A percentile compares a stretch with the other conserved stretches of the same genome.
phyloP scores from a whole-genome alignment of 2,329 filamentous ascomycete species.

The Penicillium sp. region DNA sequence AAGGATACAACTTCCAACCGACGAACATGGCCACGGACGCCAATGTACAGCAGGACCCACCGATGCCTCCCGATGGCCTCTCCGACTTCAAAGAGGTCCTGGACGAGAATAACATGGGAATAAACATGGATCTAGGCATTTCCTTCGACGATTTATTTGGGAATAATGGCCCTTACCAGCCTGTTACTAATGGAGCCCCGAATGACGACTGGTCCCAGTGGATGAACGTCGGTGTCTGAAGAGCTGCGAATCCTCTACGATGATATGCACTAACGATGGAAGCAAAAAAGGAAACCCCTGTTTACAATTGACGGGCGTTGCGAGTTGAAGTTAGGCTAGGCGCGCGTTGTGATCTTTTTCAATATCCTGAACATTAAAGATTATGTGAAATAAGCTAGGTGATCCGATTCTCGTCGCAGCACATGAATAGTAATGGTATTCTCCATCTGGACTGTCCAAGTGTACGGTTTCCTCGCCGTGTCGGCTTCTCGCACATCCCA shows the following conservation, averaged over 20 bases:
- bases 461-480: too few species aligned
- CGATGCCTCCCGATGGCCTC: conserved; percentile 16
- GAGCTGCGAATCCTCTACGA: conserved; percentile 15
- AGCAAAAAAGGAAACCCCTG: conserved; percentile 15
- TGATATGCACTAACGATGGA: conserved; percentile 23
- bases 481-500: too few species aligned
- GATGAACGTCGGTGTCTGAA: conserved; percentile 35
- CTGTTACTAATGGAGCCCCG: conserved; percentile 22
- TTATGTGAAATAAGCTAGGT: conserved; percentile 5
- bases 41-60: conserved; percentile 21
- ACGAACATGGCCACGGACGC: conserved; percentile 18
- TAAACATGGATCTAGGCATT: conserved; percentile 36
- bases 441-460: too few species aligned
- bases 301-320: conserved; percentile 25
- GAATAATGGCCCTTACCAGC: conserved; percentile 29
- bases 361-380: conserved; percentile 4
- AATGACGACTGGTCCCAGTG: conserved; percentile 42
- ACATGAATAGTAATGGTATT: conserved; percentile 2
- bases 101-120: conserved; percentile 31
- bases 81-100: conserved; percentile 28
- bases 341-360: conserved; percentile 6
- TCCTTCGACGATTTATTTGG: conserved; percentile 45
- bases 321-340: conserved; percentile 3
- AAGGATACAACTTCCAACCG: conserved; percentile 38
- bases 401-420: not conserved